A percentile compares a stretch with the other conserved stretches of the same genome.
phyloP scores from a whole-genome alignment of 2,329 filamentous ascomycete genomes.

The Hypoxylon sp. region DNA sequence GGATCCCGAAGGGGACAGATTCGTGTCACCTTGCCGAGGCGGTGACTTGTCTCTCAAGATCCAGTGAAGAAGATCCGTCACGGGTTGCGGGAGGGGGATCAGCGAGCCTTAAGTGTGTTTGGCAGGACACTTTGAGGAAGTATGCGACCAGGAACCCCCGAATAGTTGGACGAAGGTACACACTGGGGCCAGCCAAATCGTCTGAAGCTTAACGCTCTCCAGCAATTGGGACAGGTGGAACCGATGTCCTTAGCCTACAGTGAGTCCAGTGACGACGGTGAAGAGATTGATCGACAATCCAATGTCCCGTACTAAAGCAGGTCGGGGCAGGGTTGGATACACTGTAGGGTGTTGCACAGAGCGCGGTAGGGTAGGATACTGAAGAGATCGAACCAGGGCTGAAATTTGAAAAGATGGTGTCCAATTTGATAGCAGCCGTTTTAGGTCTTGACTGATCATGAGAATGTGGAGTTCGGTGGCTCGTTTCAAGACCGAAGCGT shows the following conservation, averaged over 20 bases:
- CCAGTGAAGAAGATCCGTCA: constrained; percentile 56
- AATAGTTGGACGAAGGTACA: constrained; percentile 53
- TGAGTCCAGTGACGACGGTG: constrained; percentile 63
- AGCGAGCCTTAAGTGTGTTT: constrained; percentile 71
- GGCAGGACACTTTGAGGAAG: constrained; percentile 55
- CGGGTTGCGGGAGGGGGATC: constrained; percentile 63
- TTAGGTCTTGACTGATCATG: constrained; percentile 53
- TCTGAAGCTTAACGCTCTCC: constrained; percentile 60
- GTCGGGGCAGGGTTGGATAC: constrained; percentile 60
- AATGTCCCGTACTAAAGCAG: constrained; percentile 63
- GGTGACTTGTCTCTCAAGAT: constrained; percentile 54
- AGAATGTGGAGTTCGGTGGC: constrained; percentile 55
- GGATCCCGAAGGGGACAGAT: constrained; percentile 62
- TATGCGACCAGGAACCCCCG: constrained; percentile 54
- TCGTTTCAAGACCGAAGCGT: constrained; percentile 56
- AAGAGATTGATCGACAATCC: constrained; percentile 67
- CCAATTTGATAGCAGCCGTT: constrained; percentile 55
- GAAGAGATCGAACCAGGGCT: constrained; percentile 50
- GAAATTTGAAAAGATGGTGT: constrained; percentile 52
- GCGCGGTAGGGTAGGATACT: constrained; percentile 50
- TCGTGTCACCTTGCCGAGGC: constrained; percentile 55
- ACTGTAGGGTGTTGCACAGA: constrained; percentile 44
- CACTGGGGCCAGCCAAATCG: constrained; percentile 56
- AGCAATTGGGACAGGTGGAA: constrained; percentile 60
- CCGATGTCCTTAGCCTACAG: constrained; percentile 48